Base-by-base conservation (phyloP, 2,329 filamentous ascomycete genomes). In the Exophiala sp. region DNA sequence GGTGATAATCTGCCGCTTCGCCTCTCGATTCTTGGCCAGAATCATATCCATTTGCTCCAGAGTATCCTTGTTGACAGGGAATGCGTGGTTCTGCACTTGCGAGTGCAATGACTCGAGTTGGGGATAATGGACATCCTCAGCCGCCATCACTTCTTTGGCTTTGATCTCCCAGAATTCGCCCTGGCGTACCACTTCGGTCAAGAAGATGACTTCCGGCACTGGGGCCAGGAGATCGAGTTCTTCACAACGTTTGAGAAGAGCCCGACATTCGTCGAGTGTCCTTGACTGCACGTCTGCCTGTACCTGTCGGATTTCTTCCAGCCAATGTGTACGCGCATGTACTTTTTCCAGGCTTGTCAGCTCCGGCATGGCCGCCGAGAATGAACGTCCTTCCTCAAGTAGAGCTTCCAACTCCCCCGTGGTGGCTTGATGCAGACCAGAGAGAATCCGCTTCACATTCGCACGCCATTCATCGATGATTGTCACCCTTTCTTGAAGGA, bases 111-210 rank as follows among this genome's bases (percentile, higher is more conserved):
- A 88, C 66, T 97, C 93, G 1, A 98, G 79, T 65, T 98, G 93
- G 46, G 90, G 87, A 63, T 95, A 97, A 68, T 97, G 89, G 9
- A 97, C 85, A 35, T 85, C 77, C 63, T 97, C 91, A 7, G 89
- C 89, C n/a, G 82, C 79, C 70, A 97, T 94, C 46, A 98, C 75
- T 65, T 98, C 91, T 62, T 86, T 86, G 1, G 89, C 91, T 68
- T 96, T 97, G 41, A 81, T 77, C 70, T 97, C 93, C 93, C 93
- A 98, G 39, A 86, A 76, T 63, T 89, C 80, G 32, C 91, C 93
- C 21, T 85, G 80, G 5, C 78, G 74, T 58, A 84, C 79, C 65
- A 95, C 85, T 22, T 91, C 85, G 52, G 82, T 80, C 63, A 88
- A 87, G 66, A 82, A 83, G 10, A 78, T 73, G 48, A 96, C 76